Evolutionary conservation across 1,284 basidiomycete species (phyloP), one percentile per base, ranked within the genome.

Genomic region (Coniferiporia sulphurascens): DNA sequence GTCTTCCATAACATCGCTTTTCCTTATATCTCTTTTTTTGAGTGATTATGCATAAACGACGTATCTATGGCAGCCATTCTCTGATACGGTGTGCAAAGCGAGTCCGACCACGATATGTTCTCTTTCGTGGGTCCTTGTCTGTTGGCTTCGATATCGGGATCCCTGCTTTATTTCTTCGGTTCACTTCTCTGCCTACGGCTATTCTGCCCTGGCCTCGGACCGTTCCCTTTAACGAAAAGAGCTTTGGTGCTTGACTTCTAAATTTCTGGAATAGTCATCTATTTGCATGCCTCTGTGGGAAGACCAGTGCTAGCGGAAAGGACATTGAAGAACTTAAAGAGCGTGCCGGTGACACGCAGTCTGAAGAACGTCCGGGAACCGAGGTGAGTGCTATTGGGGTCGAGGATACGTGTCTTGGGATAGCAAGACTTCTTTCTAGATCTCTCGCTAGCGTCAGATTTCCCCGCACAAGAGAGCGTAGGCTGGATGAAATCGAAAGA

Each of bases 1-100:
- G 50, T 38, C 48, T 35, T 43, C 56, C 48, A 21, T 51, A 46
- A 46, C 44, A 46, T n/a, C 17, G 44, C 44, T 46, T 46, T 46
- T n/a, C 41, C n/a, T 43, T 46, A 9, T 21, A 9, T 46, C 44
- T 46, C 44, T 8, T 21, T n/a, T 46, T 9, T n/a, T 3, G 44
- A 46, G 44, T 17, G 15, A n/a, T n/a, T 21, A 46, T 19, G 44
- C 38, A 15, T 15, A 46, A 46, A 8, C 12, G 44, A n/a, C 17
- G 12, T 19, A 17, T n/a, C 44, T 21, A 17, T 15, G 15, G 38
- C 38, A 15, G 15, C 38, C 38, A 41, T 12, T 41, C 15, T 41
- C 15, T 41, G 15, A 41, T 15, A 8, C 38, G 9, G 15, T 41
- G 15, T 10, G 38, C 38, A 41, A 41, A 3, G 38, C 15, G 7